These are phyloP conservation scores for Sergeia podlipaevii DNA, from an alignment of 208 protist species.

Conservation along the genomic window DNA sequence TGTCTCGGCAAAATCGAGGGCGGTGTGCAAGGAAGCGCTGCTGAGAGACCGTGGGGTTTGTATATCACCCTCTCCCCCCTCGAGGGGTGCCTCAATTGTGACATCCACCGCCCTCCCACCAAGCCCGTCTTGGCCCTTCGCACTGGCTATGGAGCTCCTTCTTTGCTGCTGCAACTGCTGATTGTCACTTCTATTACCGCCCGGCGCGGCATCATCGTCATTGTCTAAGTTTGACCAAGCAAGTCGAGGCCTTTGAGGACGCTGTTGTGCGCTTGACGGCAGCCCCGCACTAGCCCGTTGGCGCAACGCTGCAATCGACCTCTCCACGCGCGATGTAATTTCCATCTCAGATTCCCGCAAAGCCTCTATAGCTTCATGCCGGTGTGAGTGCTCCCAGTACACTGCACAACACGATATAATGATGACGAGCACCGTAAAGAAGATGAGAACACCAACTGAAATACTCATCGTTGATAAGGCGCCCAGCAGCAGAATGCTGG, in stretches of 20 bases:
- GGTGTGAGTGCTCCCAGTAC: constrained; percentile 38
- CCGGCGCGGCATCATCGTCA: constrained; percentile 21
- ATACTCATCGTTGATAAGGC: constrained; percentile 35
- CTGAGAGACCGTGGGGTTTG: too few relatives aligned
- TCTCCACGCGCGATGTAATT: constrained; percentile 51
- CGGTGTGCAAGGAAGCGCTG: too few relatives aligned
- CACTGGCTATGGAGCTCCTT: background rate
- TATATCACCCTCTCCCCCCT: background rate
- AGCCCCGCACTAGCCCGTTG: too few relatives aligned
- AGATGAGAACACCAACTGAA: constrained; percentile 19
- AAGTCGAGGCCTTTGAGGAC: too few relatives aligned
- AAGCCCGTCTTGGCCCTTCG: background rate
- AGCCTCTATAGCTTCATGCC: constrained; percentile 32
- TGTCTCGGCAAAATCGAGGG: too few relatives aligned
- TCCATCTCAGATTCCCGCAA: constrained; percentile 47
- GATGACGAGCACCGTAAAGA: constrained; percentile 18
- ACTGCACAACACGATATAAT: constrained; percentile 24
- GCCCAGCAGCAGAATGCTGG: constrained; percentile 46
- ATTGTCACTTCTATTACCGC: constrained; percentile 5
- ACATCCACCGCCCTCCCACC: background rate
- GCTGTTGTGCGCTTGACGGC: too few relatives aligned
- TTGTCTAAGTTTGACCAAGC: constrained; percentile 38
- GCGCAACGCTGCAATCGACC: too few relatives aligned
- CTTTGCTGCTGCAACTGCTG: background rate
- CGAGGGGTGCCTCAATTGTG: background rate